Evolutionary conservation across 2,329 filamentous ascomycete genomes (phyloP).

Genomic region (Penicillium hordei): DNA sequence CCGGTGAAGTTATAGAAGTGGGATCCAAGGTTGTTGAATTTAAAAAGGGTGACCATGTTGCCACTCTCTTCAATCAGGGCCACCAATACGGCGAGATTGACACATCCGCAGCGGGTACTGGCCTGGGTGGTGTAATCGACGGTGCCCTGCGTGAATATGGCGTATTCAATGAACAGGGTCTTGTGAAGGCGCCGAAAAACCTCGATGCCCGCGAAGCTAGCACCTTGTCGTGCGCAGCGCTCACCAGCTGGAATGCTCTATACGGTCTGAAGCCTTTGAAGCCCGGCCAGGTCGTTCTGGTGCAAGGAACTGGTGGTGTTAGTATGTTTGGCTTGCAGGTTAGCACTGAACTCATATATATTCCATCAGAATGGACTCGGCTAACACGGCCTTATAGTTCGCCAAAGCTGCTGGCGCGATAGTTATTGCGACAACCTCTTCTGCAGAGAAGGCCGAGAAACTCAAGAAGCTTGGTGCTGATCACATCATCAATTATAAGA

Average conservation of each 20-base stretch:
- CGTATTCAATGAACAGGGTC: slow-evolving; percentile 65
- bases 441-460: slow-evolving; percentile 53
- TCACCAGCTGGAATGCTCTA: slow-evolving; percentile 67
- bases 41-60: slow-evolving; percentile 59
- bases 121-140: slow-evolving; percentile 67
- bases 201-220: slow-evolving; percentile 56
- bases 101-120: slow-evolving; percentile 47
- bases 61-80: slow-evolving; percentile 58
- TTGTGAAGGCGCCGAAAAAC: slow-evolving; percentile 62
- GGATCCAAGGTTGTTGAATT: slow-evolving; percentile 58
- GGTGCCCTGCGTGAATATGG: slow-evolving; percentile 68
- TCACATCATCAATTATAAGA: slow-evolving; percentile 62
- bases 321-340: slow-evolving; percentile 57
- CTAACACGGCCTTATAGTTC: slow-evolving; percentile 32
- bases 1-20: slow-evolving; percentile 51
- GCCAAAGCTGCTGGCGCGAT: slow-evolving; percentile 53
- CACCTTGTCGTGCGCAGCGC: slow-evolving; percentile 60
- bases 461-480: slow-evolving; percentile 59
- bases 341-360: neutral
- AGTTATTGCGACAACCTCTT: slow-evolving; percentile 61
- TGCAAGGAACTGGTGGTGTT: slow-evolving; percentile 63
- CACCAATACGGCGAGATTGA: slow-evolving; percentile 54
- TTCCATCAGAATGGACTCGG: neutral
- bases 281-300: slow-evolving; percentile 58
- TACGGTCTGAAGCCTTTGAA: slow-evolving; percentile 57